Base-by-base conservation (phyloP, 345 rosid species). In the Salix brachista region DNA sequence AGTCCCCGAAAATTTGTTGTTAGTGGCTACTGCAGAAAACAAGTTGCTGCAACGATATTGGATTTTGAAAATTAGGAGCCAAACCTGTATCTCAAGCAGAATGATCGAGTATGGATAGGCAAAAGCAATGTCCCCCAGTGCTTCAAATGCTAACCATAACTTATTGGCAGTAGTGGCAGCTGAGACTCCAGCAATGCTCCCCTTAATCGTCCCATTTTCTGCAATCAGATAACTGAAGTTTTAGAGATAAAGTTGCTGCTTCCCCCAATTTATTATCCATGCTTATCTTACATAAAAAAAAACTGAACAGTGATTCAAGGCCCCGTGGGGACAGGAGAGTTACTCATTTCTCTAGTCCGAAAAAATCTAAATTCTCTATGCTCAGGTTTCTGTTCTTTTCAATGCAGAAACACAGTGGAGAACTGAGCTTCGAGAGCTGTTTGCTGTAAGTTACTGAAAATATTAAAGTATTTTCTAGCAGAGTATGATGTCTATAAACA, bases 31-130 rank as follows among this genome's bases (percentile, higher is more conserved):
- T 46, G 52, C 17, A 46, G 52, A 46, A 46, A 13, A 46, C 14
- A 12, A 46, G 52, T 46, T 46, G 18, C 52, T 46, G 36, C 44
- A 21, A 48, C 25, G 13, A 46, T 28, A n/a, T 21, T 48, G 30
- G 28, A 70, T 58, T 56, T 13, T 25, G 50, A 12, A 13, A 71
- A 5, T 17, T 25, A 41, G 67, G 72, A 34, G 54, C 26, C 37
- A 46, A 21, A 87, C 95, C 91, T 91, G 91, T 65, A 91, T 91
- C 76, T 91, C 92, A 13, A 91, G 82, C 50, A 89, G 84, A 75
- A 91, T 84, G 7, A 87, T 62, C 13, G 93, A 44, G 77, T 87
- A 89, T 2, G 93, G 93, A 79, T 89, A 91, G 2, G 89, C 88
- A 56, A 85, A 89, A 54, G 89, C 95, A 80, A 91, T 84, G 81